phyloP scores from a whole-genome alignment of 2,329 filamentous ascomycete genomes.

The Teratosphaeria pseudoeucalypti region DNA sequence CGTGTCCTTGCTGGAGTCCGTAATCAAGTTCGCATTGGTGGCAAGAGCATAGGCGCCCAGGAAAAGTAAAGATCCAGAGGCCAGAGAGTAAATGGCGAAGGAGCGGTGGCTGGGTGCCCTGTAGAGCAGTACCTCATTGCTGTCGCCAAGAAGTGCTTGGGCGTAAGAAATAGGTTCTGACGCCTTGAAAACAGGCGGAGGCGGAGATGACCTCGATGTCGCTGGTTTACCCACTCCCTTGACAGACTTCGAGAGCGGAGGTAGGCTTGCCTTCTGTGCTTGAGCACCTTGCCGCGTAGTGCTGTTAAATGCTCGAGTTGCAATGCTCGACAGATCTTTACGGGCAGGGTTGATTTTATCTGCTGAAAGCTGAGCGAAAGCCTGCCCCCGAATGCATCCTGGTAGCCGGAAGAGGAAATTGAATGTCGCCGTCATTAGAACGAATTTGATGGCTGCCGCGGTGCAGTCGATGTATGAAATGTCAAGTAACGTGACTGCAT shows the following conservation, averaged over 20 bases:
- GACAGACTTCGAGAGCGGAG: background rate
- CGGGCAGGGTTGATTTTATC: background rate
- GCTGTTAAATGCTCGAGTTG: background rate
- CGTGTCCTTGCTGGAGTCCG: background rate
- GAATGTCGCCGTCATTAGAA: background rate
- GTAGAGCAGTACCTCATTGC: conserved; percentile 15
- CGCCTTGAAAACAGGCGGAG: background rate
- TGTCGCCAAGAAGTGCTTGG: conserved; percentile 4
- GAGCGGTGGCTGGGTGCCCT: conserved; percentile 13
- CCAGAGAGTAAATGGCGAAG: conserved; percentile 12
- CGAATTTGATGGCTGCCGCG: background rate
- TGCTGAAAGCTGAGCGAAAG: conserved; percentile 2
- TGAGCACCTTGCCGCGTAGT: background rate
- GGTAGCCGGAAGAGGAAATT: conserved; percentile 13
- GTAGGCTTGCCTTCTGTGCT: background rate
- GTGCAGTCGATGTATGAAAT: background rate
- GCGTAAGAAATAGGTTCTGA: background rate
- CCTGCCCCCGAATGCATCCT: conserved; percentile 10
- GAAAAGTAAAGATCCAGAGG: conserved; percentile 10
- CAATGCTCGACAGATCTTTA: background rate
- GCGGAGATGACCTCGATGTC: background rate
- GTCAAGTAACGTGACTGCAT: background rate
- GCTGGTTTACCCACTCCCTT: background rate
- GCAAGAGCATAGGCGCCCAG: conserved; percentile 5
- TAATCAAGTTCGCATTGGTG: conserved; percentile 2